Percentiles rank a stretch among this genome's conserved stretches.
Conservation (phyloP, 179 eudicot species). For the Amaranthus tricolor region DNA sequence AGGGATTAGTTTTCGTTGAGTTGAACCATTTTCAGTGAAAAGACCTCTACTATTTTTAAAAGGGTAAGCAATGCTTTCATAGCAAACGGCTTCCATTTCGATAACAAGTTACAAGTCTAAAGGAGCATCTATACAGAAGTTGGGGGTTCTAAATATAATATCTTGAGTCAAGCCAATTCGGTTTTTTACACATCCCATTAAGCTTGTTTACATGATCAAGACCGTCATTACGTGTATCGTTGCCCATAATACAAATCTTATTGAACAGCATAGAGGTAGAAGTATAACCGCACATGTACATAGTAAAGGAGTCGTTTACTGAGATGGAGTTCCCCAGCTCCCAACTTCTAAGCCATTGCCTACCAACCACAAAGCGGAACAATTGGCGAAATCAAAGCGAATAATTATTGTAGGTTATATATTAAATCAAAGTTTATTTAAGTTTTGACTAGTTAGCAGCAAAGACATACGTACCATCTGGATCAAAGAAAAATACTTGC, state of each 20-base stretch:
- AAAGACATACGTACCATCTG: slow-evolving; percentile 61
- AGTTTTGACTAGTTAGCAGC: neutral
- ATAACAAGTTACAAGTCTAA: too few relatives aligned
- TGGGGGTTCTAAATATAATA: too few relatives aligned
- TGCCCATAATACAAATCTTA: slow-evolving; percentile 7
- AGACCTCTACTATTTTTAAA: too few relatives aligned
- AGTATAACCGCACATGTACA: neutral
- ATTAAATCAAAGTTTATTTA: neutral
- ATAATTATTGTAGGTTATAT: neutral
- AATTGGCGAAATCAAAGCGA: neutral
- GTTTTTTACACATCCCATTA: neutral
- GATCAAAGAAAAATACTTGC: slow-evolving; percentile 93
- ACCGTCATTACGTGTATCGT: too few relatives aligned
- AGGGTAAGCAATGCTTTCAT: too few relatives aligned
- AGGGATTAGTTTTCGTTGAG: too few relatives aligned
- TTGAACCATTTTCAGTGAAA: too few relatives aligned
- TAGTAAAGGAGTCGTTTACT: slow-evolving; percentile 13
- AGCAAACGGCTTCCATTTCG: too few relatives aligned
- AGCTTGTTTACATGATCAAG: neutral
- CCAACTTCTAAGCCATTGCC: slow-evolving; percentile 85
- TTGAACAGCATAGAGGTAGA: neutral
- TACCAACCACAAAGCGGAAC: slow-evolving; percentile 23
- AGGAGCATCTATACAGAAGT: too few relatives aligned
- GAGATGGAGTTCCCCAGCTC: slow-evolving; percentile 30
- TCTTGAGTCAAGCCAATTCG: too few relatives aligned